A percentile compares a stretch with the other conserved stretches of the same genome.
Evolutionary conservation across 805 yeast species (phyloP).

Genomic region (Monosporozyma yasuniensis): DNA sequence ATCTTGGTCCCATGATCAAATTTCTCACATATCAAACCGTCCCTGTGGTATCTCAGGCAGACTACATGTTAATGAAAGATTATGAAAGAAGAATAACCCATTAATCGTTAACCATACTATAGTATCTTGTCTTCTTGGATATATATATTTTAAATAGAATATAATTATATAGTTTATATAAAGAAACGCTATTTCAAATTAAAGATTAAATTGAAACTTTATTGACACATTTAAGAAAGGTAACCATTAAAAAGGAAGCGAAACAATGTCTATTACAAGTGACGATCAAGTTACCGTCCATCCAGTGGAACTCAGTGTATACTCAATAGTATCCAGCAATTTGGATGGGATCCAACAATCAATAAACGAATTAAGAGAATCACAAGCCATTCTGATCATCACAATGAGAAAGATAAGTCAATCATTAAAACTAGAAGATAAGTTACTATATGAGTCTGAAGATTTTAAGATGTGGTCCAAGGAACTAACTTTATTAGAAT

Average conservation of each 20-base stretch:
- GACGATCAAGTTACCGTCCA: slow-evolving; percentile 16
- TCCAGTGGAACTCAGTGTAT: slow-evolving; percentile 26
- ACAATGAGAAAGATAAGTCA: slow-evolving; percentile 18
- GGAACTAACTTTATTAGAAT: slow-evolving; percentile 4
- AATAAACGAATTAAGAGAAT: slow-evolving; percentile 25
- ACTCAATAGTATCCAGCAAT: slow-evolving; percentile 24
- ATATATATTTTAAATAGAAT: no score
- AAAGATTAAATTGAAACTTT: neutral
- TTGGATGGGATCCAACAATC: slow-evolving; percentile 27
- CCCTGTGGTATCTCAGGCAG: no score
- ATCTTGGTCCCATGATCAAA: no score
- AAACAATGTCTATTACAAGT: neutral
- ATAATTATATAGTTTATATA: no score
- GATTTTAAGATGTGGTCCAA: slow-evolving; percentile 11
- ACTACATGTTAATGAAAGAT: no score
- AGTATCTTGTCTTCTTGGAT: no score
- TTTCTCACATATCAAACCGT: no score
- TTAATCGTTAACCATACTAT: no score
- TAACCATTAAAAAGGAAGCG: no score
- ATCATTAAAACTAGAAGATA: slow-evolving; percentile 18
- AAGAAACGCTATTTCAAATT: no score
- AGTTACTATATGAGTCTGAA: slow-evolving; percentile 13
- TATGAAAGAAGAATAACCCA: no score
- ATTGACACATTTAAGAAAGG: neutral
- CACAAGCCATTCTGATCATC: slow-evolving; percentile 25